Evolutionary conservation across 2,329 filamentous ascomycete genomes (phyloP), one percentile per base, ranked within the genome.

Genomic region (Colletotrichum musae): DNA sequence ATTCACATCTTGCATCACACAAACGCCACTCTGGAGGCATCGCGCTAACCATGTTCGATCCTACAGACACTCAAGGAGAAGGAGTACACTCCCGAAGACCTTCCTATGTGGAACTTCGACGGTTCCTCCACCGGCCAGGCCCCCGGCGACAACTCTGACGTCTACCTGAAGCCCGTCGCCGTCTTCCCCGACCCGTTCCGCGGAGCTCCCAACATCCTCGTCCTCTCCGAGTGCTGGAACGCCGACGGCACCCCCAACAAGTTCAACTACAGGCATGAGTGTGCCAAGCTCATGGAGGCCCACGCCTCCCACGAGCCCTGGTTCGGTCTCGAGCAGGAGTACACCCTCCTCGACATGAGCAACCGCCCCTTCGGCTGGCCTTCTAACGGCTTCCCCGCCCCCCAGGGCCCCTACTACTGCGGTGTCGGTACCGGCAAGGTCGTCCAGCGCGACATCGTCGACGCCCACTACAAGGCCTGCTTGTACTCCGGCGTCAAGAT

Each of bases 391-490:
- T 97, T 92, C 92, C 94, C 94, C 73, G 94, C 93, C 81, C 94
- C 95, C 75, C 94, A 97, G 85, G 94, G 94, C 73, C 94, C 94
- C 72, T 97, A 97, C 89, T 97, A 97, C 74, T 75, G 74, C 83
- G 96, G 95, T 93, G 95, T 98, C 71, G 96, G 96, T 76, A 93
- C 94, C 75, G 94, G 95, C 86, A 97, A 96, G 88, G 96, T 98
- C 78, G 96, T 97, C 84, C 95, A 95, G 91, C 92, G 95, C 86
- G 95, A 99, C 80, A 95, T 99, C 72, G 95, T 99, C 75, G 95
- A 98, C 87, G 92, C 93, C 73, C 94, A 97, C 86, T 95, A 94
- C 91, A 94, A 94, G 85, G 92, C 92, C 74, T 80, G 71, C 64
- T 50, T 73, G 48, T 72, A 94, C 82, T 90, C 95, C 70, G 92